Base-by-base conservation (phyloP, 1,139 yeast species). In the Blastobotrys indianensis region DNA sequence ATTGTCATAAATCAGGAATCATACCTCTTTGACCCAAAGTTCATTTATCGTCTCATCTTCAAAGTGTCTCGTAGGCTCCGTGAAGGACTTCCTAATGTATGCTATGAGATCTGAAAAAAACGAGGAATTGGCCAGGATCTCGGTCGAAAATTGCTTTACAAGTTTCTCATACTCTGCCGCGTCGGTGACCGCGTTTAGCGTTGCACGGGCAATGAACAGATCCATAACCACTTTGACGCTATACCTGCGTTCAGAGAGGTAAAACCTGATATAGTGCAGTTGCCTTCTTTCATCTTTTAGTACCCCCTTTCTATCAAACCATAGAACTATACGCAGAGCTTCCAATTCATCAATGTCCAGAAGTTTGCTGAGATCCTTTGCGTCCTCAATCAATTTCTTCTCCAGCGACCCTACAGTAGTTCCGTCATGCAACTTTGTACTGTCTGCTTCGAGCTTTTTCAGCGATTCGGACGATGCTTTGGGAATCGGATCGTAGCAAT, bases 221-320 rank as follows among this genome's bases (percentile, higher is more conserved):
- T 49, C 47, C 13, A 42, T 43, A 11, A 55, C 54, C 4, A 53
- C 32, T 39, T 55, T 58, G 5, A 59, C 44, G 9, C 50, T 32
- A 39, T 54, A 54, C 12, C 61, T 45, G 31, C 53, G 48, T 44
- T 60, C 64, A 11, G 56, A 39, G 11, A 51, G 50, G 32, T 56
- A 57, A 39, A 51, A 49, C 9, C 60, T 45, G 5, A 47, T 50
- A 41, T 57, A 57, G 39, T 55, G 51, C n/a, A 47, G 39, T 34
- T 46, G 44, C 6, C 55, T 51, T 29, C 50, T 43, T 2, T 49
- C 53, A 10, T 47, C 48, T 32, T 54, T 49, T 7, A 46, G 39
- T 9, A 51, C 42, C 4, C 60, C 60, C 17, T 52, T 49, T 17
- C 51, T 39, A 28, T 55, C 54, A 23, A 55, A 54, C 44, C 55